Evolutionary conservation across 306 rosid genomes (phyloP), one percentile per base, ranked within the genome.

Genomic region (Glycyrrhiza uralensis): DNA sequence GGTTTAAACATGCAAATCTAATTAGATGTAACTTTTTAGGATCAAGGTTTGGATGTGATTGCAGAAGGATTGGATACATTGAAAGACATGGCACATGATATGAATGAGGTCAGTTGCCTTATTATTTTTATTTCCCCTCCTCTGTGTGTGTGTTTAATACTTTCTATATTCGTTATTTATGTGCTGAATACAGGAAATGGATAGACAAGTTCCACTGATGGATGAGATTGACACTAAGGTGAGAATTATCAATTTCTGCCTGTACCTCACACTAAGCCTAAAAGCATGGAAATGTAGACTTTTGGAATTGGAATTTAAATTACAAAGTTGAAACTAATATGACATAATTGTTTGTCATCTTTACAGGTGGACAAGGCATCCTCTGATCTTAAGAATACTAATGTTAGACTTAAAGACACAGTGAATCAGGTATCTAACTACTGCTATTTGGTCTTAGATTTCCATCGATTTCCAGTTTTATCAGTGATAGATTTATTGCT

Each of bases 141-240:
- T 26, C 42, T 55, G 50, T 30, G 23, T 14, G 1, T 11, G 6
- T 47, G 71, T 76, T 55, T 13, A 29, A 55, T 44, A 17, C 20
- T 7, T 49, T 45, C 7, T 51, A 66, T 55, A 22, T 54, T 71
- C 26, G 38, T 36, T 46, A 46, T 56, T 62, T 49, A 52, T 78
- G 56, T 76, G 74, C 50, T 58, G 2, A 73, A 62, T 84, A 20
- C 85, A 95, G 97, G 99, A 95, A 80, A 0, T 95, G 24, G 99
- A 95, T 68, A 88, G 93, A 86, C 99, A 95, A 91, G 97, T 95
- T 76, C 99, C 99, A 18, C 76, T 95, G 82, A 86, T 95, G 99
- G 99, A 95, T 77, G 99, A 91, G 91, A 95, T 95, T 56, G 99
- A 95, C 72, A 70, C 88, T 24, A 95, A 95, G 96, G 99, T 95